A percentile compares a stretch with the other conserved stretches of the same genome.
Evolutionary conservation across 192 early-diverging fungal genomes (phyloP).

Genomic region (Umbelopsis sp.): DNA sequence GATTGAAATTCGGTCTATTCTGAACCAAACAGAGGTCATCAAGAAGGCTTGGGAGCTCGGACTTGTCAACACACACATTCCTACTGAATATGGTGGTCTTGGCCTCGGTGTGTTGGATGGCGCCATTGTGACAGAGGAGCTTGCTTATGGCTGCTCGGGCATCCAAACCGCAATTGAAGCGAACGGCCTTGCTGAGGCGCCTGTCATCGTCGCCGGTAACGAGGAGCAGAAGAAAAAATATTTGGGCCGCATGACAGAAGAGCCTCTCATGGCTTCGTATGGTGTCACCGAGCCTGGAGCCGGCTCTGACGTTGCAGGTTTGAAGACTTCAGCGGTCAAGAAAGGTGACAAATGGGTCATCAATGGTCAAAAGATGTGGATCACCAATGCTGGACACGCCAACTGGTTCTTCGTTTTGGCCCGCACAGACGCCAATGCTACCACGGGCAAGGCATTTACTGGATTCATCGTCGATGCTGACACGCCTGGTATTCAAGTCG

Average conservation of each 20-base stretch:
- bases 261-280: conserved; percentile 94
- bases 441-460: conserved; percentile 87
- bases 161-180: conserved; percentile 98
- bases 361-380: conserved; percentile 97
- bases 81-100: conserved; percentile 81
- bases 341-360: conserved; percentile 81
- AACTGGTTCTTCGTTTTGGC: conserved; percentile 98
- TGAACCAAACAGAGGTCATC: conserved; percentile 59
- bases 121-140: conserved; percentile 87
- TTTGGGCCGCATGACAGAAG: conserved; percentile 95
- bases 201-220: conserved; percentile 85
- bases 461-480: conserved; percentile 95
- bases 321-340: conserved; percentile 70
- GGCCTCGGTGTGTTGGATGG: conserved; percentile 89
- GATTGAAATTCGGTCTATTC: not conserved
- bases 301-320: conserved; percentile 76
- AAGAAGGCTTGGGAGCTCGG: conserved; percentile 93
- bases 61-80: conserved; percentile 90
- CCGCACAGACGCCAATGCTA: conserved; percentile 79
- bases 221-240: conserved; percentile 95
- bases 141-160: conserved; percentile 87
- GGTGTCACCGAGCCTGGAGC: conserved; percentile 84
- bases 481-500: conserved; percentile 85
- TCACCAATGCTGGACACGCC: conserved; percentile 95
- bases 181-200: conserved; percentile 93